A percentile compares a stretch with the other conserved stretches of the same genome.
Conservation (phyloP, 768 basidiomycete species). For the Tricholoma flavovirens region DNA sequence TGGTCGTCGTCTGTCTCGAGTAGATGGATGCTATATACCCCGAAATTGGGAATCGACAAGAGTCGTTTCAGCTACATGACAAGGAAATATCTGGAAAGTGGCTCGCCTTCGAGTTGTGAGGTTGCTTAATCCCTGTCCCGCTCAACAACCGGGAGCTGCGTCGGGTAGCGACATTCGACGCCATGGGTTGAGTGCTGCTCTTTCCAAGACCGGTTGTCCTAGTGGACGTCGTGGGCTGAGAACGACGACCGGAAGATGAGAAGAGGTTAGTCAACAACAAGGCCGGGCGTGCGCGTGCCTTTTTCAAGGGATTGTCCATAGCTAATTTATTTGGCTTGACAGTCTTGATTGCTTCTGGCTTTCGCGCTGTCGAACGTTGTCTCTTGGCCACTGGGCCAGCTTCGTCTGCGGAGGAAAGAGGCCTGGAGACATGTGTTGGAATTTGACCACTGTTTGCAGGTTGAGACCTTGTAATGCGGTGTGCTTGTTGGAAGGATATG, state of each 20-base stretch:
- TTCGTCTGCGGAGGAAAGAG: constrained; percentile 81
- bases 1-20: constrained; percentile 57
- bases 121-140: constrained; percentile 45
- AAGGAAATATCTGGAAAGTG: background rate
- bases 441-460: constrained; percentile 32
- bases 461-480: constrained; percentile 41
- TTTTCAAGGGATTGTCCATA: constrained; percentile 73
- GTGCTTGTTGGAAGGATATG: constrained; percentile 49
- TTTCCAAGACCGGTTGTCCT: constrained; percentile 51
- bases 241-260: constrained; percentile 80
- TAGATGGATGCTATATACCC: constrained; percentile 26
- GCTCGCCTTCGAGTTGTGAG: constrained; percentile 50
- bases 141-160: constrained; percentile 71
- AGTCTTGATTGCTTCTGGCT: constrained; percentile 45
- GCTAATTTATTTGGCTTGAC: constrained; percentile 52
- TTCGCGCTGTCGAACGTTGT: constrained; percentile 57
- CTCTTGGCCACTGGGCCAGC: constrained; percentile 73
- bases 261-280: constrained; percentile 82
- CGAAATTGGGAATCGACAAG: constrained; percentile 4
- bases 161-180: constrained; percentile 46
- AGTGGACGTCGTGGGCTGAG: constrained; percentile 66
- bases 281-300: constrained; percentile 88
- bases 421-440: constrained; percentile 52
- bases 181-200: constrained; percentile 39
- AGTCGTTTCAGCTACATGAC: constrained; percentile 4